Conservation (phyloP, 2,329 filamentous ascomycete genomes). For the Epichloe gansuensis region DNA sequence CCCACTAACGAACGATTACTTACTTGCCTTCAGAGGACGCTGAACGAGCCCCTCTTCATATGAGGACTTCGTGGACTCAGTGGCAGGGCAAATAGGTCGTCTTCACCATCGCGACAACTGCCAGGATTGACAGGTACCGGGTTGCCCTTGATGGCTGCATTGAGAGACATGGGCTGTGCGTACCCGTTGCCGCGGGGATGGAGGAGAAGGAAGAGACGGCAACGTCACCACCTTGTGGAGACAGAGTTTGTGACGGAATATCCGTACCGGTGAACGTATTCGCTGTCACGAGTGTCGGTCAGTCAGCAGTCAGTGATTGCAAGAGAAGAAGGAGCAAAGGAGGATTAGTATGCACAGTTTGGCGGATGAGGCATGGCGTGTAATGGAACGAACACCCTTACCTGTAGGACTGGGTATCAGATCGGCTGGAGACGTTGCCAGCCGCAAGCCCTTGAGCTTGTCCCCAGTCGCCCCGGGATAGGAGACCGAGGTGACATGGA, state of each 20-base stretch:
- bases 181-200: conserved; percentile 13
- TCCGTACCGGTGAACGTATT: conserved; percentile 23
- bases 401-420: conserved; percentile 41
- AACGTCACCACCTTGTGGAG: conserved; percentile 20
- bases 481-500: conserved; percentile 49
- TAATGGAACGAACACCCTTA: conserved; percentile 21
- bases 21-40: background rate
- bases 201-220: conserved; percentile 24
- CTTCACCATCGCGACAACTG: conserved; percentile 34
- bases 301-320: background rate
- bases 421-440: conserved; percentile 61
- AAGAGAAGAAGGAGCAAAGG: background rate
- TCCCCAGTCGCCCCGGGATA: conserved; percentile 58
- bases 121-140: conserved; percentile 9
- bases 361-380: no score
- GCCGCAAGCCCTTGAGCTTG: conserved; percentile 66
- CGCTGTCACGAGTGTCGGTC: conserved; percentile 11
- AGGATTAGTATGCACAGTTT: background rate
- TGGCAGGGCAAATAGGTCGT: conserved; percentile 77
- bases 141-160: conserved; percentile 19
- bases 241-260: conserved; percentile 22
- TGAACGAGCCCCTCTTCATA: conserved; percentile 72
- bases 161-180: conserved; percentile 20
- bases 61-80: conserved; percentile 80
- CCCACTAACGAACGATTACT: no score